Evolutionary conservation across 2,329 filamentous ascomycete genomes (phyloP).

Genomic region (Pseudocercospora cruenta): DNA sequence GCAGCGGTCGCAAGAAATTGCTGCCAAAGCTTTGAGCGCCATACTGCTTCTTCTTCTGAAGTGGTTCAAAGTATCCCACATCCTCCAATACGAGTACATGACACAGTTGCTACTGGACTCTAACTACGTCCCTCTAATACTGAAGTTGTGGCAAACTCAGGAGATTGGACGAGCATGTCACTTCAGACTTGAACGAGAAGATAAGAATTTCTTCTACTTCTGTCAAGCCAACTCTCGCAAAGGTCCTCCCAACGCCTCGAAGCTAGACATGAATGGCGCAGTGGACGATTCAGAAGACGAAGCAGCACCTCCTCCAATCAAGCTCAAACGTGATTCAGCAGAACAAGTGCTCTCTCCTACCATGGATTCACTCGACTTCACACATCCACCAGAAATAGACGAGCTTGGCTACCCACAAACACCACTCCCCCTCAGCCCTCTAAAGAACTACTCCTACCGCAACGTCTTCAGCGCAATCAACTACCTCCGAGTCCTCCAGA

Average conservation of each 20-base stretch:
- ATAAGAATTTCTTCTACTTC: slow-evolving; percentile 89
- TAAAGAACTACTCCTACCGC: slow-evolving; percentile 87
- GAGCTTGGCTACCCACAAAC: slow-evolving; percentile 82
- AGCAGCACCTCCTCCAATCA: slow-evolving; percentile 77
- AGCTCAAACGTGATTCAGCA: slow-evolving; percentile 55
- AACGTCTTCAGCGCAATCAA: slow-evolving; percentile 97
- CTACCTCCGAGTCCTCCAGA: slow-evolving; percentile 93
- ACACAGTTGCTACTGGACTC: slow-evolving; percentile 91
- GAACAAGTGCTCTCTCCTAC: slow-evolving; percentile 41
- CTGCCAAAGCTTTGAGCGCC: slow-evolving; percentile 87
- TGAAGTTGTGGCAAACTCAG: slow-evolving; percentile 93
- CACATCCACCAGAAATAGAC: slow-evolving; percentile 67
- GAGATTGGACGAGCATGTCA: slow-evolving; percentile 90
- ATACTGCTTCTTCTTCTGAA: slow-evolving; percentile 86
- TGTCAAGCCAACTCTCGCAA: slow-evolving; percentile 76
- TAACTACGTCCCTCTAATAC: slow-evolving; percentile 87
- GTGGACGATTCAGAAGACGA: slow-evolving; percentile 64
- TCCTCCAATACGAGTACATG: slow-evolving; percentile 94
- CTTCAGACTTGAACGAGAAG: slow-evolving; percentile 78
- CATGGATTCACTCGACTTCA: slow-evolving; percentile 32
- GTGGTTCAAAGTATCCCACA: slow-evolving; percentile 94
- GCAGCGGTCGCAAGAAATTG: slow-evolving; percentile 80
- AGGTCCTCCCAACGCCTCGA: slow-evolving; percentile 31
- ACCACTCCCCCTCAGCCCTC: slow-evolving; percentile 71
- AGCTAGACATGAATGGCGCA: slow-evolving; percentile 32